Conservation (phyloP, 2,329 filamentous ascomycete genomes). For the Metarhizium album region DNA sequence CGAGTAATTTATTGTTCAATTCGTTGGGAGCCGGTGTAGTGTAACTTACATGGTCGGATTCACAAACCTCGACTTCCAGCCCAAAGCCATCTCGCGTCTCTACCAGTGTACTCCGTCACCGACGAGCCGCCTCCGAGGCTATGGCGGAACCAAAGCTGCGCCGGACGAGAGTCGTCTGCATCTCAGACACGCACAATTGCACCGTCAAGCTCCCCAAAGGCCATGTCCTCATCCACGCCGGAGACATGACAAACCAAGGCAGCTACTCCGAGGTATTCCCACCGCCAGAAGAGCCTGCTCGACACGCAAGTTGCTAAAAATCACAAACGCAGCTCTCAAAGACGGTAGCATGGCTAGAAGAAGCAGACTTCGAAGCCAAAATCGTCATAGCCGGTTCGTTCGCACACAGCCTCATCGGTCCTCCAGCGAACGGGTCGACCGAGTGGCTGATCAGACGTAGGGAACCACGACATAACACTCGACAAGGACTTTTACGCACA, state of each 20-base stretch:
- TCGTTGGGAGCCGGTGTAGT: too few relatives aligned
- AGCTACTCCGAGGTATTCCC: conserved; percentile 38
- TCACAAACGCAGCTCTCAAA: conserved; percentile 36
- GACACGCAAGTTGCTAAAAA: not conserved
- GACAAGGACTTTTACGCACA: conserved; percentile 50
- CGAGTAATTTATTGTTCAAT: too few relatives aligned
- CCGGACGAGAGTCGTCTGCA: conserved; percentile 58
- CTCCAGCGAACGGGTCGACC: not conserved
- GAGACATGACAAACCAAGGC: conserved; percentile 67
- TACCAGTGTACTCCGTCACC: too few relatives aligned
- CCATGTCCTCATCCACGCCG: conserved; percentile 66
- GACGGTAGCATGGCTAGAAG: conserved; percentile 56
- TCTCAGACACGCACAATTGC: conserved; percentile 67
- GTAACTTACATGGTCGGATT: too few relatives aligned
- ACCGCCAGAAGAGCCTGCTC: not conserved
- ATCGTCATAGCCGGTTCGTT: conserved; percentile 58
- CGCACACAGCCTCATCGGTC: not conserved
- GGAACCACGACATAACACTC: conserved; percentile 67
- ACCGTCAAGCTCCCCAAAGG: conserved; percentile 55
- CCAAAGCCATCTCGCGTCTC: too few relatives aligned
- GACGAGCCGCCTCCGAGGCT: too few relatives aligned
- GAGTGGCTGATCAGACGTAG: conserved; percentile 25
- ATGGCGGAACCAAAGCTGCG: conserved; percentile 15
- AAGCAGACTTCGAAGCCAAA: conserved; percentile 56
- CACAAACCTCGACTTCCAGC: too few relatives aligned